These are phyloP conservation scores for Fusarium odoratissimum DNA, from an alignment of 2,329 filamentous ascomycete genomes.

Conservation along the genomic window DNA sequence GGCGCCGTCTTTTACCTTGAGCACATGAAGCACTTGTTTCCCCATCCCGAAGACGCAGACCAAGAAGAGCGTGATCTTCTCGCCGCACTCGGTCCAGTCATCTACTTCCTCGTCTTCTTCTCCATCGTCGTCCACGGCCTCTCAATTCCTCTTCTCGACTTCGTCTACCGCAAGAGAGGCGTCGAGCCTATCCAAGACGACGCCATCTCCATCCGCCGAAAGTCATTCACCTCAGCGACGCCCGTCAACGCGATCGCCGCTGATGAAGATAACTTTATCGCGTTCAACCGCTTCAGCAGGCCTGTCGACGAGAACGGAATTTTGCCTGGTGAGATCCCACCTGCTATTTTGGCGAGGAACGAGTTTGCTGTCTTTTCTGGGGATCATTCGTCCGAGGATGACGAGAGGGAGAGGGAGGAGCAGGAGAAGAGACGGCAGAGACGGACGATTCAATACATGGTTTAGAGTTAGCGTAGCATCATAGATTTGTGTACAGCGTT, in stretches of 20 bases:
- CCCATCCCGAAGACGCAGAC: conserved; percentile 49
- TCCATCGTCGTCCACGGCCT: conserved; percentile 50
- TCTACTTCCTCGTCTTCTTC: conserved; percentile 55
- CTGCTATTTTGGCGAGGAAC: not conserved
- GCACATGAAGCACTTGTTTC: conserved; percentile 57
- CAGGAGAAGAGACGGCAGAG: conserved; percentile 14
- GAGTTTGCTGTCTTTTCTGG: conserved; percentile 35
- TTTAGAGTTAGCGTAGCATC: conserved; percentile 2
- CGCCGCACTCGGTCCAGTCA: conserved; percentile 52
- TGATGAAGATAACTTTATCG: conserved; percentile 55
- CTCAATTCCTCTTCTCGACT: conserved; percentile 55
- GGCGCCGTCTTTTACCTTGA: conserved; percentile 80
- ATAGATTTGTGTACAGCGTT: not conserved
- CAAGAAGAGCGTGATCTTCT: conserved; percentile 51
- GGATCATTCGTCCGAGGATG: not conserved
- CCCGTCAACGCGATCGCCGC: conserved; percentile 54
- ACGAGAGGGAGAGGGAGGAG: conserved; percentile 13
- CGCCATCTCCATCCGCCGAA: conserved; percentile 53
- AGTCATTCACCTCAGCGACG: conserved; percentile 48
- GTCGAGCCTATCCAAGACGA: conserved; percentile 58
- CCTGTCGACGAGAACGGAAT: conserved; percentile 39
- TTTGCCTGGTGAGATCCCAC: not conserved
- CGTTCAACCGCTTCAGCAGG: conserved; percentile 62
- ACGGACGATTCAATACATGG: conserved; percentile 19
- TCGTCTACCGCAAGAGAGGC: conserved; percentile 34